Evolutionary conservation across 2,329 filamentous ascomycete genomes (phyloP), one percentile per base, ranked within the genome.

Genomic region (Lomentospora prolificans): DNA sequence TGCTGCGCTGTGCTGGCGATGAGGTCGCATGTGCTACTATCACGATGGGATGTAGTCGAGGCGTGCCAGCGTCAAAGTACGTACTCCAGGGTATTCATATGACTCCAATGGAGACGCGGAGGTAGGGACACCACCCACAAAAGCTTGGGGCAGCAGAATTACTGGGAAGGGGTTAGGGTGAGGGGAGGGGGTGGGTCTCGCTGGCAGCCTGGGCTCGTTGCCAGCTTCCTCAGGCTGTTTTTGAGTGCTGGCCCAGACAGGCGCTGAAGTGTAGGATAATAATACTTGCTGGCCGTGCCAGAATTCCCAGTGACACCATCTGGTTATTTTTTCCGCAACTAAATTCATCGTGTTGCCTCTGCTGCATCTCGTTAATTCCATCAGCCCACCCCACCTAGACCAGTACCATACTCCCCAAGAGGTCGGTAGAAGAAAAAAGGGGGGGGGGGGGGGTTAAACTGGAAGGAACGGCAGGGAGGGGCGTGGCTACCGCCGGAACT

Each of bases 401-500:
- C 17, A 19, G 17, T 48, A 48, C 44, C 44, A 48, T 12, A 48
- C 44, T 48, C 22, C 41, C 22, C 12, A 12, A 6, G 6, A 6
- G 6, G 30, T 6, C 30, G 30, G 12, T 33, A 33, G 30, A 33
- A 12, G 30, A 12, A 48, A 22, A 17, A 48, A n/a, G n/a, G n/a
- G n/a, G n/a, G n/a, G n/a, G n/a, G n/a, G n/a, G n/a, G 44, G 44
- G 30, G 22, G 44, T 17, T 22, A 48, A 48, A 25, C 44, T 22
- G 17, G 44, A 48, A 48, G 44, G 22, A 48, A 25, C 12, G 44
- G 41, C 19, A 19, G 19, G 44, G 44, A 25, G 44, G 44, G 44
- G 44, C 44, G 44, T 48, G 44, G 44, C 24, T 48, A 48, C 44
- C 44, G 44, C 44, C 44, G 44, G 44, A 22, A 48, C 44, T 22